Evolutionary conservation across 495 filamentous ascomycete genomes (phyloP), one percentile per base, ranked within the genome.

Genomic region (Hypoxylon fragiforme): DNA sequence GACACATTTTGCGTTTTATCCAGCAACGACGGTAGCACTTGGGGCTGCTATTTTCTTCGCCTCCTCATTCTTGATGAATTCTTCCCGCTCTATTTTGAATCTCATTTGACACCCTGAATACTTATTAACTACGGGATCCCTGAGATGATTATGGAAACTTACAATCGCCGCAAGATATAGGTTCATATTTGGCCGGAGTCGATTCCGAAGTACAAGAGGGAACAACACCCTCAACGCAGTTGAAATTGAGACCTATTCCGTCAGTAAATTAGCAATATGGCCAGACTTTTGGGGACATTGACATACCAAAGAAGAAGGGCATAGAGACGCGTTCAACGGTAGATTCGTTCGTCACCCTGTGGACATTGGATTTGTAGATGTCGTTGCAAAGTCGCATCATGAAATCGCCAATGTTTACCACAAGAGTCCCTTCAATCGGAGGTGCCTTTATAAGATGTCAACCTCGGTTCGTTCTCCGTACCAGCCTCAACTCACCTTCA

Each of bases 341-440:
- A 42, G 69, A 70, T 9, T 68, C 64, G 44, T 78, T 84, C 47
- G 69, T 79, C 13, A 84, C 81, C 11, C 81, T 69, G 59, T 84
- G 82, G 38, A 85, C 76, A 0, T 81, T 85, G 6, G 78, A 82
- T 57, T 78, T 80, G 53, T 84, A 83, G 44, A 69, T 63, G 60
- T 82, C 78, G 56, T 86, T 87, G 19, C 78, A 82, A 44, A 84
- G 73, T 7, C 82, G 70, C 73, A 82, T 78, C 70, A 87, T 70
- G 57, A 84, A 82, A 58, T 86, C 84, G 0, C 82, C 83, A 42
- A 87, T 80, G 62, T 86, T 86, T 14, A 87, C 81, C 0, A 86
- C 83, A 9, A 84, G 64, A 0, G 82, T 81, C 11, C 81, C 81
- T 34, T 76, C 60, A 15, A 84, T 69, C 0, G 82, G 83, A n/a